Percentiles rank a stretch among this genome's conserved stretches.
Conservation (phyloP, 1,139 yeast species). For the Scheffersomyces titani region DNA sequence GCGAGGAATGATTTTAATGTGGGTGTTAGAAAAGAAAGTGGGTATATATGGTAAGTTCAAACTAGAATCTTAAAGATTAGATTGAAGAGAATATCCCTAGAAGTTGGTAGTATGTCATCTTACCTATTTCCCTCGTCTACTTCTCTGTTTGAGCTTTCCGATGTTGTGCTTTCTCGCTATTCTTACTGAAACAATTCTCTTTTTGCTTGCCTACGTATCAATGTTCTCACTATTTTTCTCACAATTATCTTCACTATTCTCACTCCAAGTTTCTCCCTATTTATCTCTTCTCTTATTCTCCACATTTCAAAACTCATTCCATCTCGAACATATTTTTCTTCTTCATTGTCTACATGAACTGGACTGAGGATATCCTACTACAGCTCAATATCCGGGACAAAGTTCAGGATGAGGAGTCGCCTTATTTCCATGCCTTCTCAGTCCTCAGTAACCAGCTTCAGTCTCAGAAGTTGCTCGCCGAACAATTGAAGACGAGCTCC, state of each 20-base stretch:
- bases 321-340: background rate
- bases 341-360: slow-evolving; percentile 3
- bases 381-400: slow-evolving; percentile 32
- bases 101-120: background rate
- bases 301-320: background rate
- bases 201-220: too few relatives aligned
- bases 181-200: background rate
- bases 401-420: slow-evolving; percentile 32
- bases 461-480: background rate
- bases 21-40: too few relatives aligned
- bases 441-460: slow-evolving; percentile 22
- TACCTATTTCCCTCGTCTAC: background rate
- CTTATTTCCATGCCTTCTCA: slow-evolving; percentile 35
- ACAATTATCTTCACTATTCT: background rate
- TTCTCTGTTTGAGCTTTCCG: background rate
- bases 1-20: background rate
- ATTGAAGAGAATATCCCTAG: background rate
- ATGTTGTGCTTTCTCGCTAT: background rate
- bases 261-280: background rate
- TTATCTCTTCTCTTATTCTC: background rate
- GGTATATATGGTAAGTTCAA: too few relatives aligned
- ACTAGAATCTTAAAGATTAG: too few relatives aligned
- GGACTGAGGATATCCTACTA: slow-evolving; percentile 26
- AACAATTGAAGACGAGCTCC: slow-evolving; percentile 2
- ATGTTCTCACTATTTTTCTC: background rate